A percentile compares a stretch with the other conserved stretches of the same genome.
Conservation (phyloP, 2,329 filamentous ascomycete genomes). For the Aureobasidium sp. region DNA sequence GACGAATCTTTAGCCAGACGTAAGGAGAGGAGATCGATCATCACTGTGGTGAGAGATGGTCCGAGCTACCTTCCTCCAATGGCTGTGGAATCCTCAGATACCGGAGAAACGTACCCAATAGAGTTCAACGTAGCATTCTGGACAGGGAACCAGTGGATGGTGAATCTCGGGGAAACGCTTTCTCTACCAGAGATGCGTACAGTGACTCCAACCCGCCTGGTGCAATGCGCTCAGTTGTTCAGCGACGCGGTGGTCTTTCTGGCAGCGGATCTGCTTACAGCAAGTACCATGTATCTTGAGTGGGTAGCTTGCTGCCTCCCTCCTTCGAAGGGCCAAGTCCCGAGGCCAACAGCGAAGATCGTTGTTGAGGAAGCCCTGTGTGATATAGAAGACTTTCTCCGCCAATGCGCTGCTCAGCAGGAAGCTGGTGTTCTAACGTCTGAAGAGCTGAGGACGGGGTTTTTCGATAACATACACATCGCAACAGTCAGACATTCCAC, state of each 20-base stretch:
- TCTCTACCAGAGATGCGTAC: background rate
- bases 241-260: slow-evolving; percentile 5
- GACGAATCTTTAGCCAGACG: background rate
- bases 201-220: background rate
- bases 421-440: background rate
- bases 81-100: background rate
- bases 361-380: background rate
- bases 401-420: background rate
- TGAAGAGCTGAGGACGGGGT: background rate
- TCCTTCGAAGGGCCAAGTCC: background rate
- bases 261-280: background rate
- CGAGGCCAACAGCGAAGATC: background rate
- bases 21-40: background rate
- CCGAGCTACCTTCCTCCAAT: background rate
- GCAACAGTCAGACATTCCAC: background rate
- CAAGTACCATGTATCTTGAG: background rate
- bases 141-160: background rate
- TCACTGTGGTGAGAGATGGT: background rate
- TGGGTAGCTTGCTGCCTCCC: background rate
- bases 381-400: background rate
- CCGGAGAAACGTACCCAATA: background rate
- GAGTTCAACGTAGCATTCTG: slow-evolving; percentile 5
- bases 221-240: slow-evolving; percentile 1
- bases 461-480: background rate
- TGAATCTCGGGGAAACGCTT: background rate